Base-by-base conservation (phyloP, 2,329 filamentous ascomycete species). In the Aquanectria penicillioides region DNA sequence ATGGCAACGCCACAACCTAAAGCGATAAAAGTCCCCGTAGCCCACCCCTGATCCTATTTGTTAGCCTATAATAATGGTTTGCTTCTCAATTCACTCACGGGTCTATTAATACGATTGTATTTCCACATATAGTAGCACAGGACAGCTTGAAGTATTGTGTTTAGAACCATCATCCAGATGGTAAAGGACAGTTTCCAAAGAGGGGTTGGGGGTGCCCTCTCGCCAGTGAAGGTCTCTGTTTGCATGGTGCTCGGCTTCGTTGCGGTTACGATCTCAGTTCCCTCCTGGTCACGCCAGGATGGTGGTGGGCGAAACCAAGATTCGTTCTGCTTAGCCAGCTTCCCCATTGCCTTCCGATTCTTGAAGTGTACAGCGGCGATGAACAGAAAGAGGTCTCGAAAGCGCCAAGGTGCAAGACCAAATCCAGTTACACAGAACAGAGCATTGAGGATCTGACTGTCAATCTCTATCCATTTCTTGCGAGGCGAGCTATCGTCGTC, bases 391-490 rank as follows among this genome's bases (percentile, higher is more conserved):
- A 92, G 76, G 71, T 96, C 92, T 23, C 92, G 83, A 65, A 93
- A 89, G 25, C 92, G 84, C 92, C 92, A 96, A 0, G 92, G 92
- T 1, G 90, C 88, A 5, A 94, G 81, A 0, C 92, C 92, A 63
- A 95, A 94, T 1, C 87, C 92, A 1, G 91, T 93, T 6, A 95
- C 87, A 75, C 91, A 94, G 81, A 96, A 96, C 2, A 96, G 83
- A 0, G 83, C 89, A 69, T 93, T 95, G n/a, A 74, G 65, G 59
- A 96, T 89, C 72, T 96, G 93, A 2, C 89, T 90, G 73, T 93
- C 90, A 66, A 87, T 89, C 74, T 97, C 92, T 62, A 97, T 86
- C 92, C 93, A 96, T 54, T 88, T 88, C 22, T 89, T 82, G 8
- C 92, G 86, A 4, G 90, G 86, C 0, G 89, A 92, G 68, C 91